Evolutionary conservation across 805 yeast species (phyloP).

Genomic region (Komagataella pseudopastoris): DNA sequence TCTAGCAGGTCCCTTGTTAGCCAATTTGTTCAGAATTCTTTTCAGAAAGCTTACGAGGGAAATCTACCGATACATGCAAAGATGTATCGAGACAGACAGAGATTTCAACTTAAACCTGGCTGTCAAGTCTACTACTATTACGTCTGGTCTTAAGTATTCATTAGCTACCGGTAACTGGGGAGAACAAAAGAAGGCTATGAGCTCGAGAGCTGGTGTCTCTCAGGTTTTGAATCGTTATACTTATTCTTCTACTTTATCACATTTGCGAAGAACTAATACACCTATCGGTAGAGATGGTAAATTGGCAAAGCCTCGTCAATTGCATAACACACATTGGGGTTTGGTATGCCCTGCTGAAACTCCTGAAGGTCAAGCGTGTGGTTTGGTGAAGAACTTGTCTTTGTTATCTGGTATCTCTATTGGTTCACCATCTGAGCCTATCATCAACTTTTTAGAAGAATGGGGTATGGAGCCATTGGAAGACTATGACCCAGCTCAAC

Average conservation of each 20-base stretch:
- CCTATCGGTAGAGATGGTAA: conserved; percentile 99
- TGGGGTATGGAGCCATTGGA: conserved; percentile 99
- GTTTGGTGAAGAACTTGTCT: conserved; percentile 91
- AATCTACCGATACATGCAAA: conserved; percentile 95
- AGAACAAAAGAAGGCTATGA: conserved; percentile 98
- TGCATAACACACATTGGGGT: conserved; percentile 99
- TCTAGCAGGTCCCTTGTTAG: conserved; percentile 95
- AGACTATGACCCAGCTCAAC: conserved; percentile 86
- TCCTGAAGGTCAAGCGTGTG: conserved; percentile 99
- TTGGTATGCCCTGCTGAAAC: conserved; percentile 99
- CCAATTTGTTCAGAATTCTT: conserved; percentile 85
- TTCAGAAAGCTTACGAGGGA: conserved; percentile 94
- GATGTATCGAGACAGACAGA: conserved; percentile 95
- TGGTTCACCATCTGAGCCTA: conserved; percentile 95
- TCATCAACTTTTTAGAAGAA: conserved; percentile 84
- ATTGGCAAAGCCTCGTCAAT: conserved; percentile 96
- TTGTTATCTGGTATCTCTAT: conserved; percentile 96
- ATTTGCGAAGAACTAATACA: conserved; percentile 96
- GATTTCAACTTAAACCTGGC: conserved; percentile 95
- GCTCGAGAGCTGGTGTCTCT: conserved; percentile 97
- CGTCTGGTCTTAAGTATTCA: conserved; percentile 94
- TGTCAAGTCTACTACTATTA: conserved; percentile 91
- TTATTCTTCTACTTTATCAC: conserved; percentile 96
- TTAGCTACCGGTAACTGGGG: conserved; percentile 99
- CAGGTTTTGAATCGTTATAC: conserved; percentile 97